Evolutionary conservation across 768 basidiomycete species (phyloP).

Genomic region (Crucibulum laeve): DNA sequence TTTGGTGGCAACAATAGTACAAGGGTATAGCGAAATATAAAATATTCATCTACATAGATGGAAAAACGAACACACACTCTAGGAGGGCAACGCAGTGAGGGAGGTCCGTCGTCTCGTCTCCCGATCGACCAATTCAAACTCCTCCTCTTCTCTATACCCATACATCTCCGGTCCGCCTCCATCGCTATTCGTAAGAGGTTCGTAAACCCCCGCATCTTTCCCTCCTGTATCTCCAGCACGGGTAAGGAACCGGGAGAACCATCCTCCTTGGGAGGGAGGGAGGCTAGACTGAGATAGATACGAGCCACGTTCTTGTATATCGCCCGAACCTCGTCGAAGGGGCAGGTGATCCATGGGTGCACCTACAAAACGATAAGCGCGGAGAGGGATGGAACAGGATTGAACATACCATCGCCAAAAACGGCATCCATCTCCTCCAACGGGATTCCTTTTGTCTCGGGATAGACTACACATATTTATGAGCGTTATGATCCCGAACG

Average conservation of each 20-base stretch:
- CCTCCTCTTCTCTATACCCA: neutral
- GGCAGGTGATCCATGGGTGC: neutral
- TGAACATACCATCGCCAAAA: slow-evolving; percentile 75
- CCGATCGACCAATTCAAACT: neutral
- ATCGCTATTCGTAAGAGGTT: neutral
- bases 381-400: neutral
- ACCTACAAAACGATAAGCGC: neutral
- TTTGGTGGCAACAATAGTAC: too few relatives aligned
- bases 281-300: neutral
- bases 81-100: too few relatives aligned
- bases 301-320: neutral
- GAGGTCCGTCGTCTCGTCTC: too few relatives aligned
- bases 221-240: neutral
- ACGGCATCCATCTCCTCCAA: slow-evolving; percentile 90
- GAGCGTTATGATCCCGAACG: slow-evolving; percentile 3
- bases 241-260: neutral
- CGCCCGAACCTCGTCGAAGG: too few relatives aligned
- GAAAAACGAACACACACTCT: neutral
- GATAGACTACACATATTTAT: slow-evolving; percentile 53
- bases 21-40: too few relatives aligned
- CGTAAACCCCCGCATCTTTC: neutral
- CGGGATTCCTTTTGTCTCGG: slow-evolving; percentile 83
- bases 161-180: neutral
- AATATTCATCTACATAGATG: neutral
- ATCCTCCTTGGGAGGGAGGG: neutral